Base-by-base conservation (phyloP, 768 basidiomycete species). In the Fomitopsis serialis region DNA sequence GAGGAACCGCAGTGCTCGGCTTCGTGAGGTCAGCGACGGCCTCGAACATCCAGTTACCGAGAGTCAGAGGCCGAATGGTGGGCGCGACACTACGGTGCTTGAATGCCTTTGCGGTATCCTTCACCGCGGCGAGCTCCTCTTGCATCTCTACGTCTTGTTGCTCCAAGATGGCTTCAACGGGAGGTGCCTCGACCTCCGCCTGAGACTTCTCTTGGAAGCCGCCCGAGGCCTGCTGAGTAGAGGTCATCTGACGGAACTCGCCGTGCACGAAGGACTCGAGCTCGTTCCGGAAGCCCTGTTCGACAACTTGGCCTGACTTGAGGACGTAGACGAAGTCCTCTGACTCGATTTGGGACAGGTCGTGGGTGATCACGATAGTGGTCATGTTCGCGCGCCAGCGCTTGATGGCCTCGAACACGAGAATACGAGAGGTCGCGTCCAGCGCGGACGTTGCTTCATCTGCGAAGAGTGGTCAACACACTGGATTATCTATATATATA, bases 361-460 rank as follows among this genome's bases (percentile, higher is more conserved):
- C 97, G 68, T 98, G 96, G 0, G 96, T 98, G 66, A 98, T 97
- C 57, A 95, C 86, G 64, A 95, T 85, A 6, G 92, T 97, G 4
- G 92, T 98, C 61, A 82, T 84, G 72, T 88, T 87, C 15, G 66
- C 63, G 7, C 91, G 77, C 87, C 88, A 92, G 2, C 69, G 69
- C 62, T 78, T 79, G 68, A 84, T 72, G 1, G 86, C 86, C 53
- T 82, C 79, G 48, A 92, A 91, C 19, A 98, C 91, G 43, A 93
- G 80, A 22, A 91, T 74, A 19, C 95, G 87, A 1, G 94, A 92
- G 2, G 87, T 86, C 12, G 86, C 81, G 68, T 98, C 96, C 54
- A 98, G 75, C 17, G 88, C 86, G 1, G 87, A 89, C 2, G 89
- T 90, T 1, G 85, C 84, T 72, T 90, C 89, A 58, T 90, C 88